Evolutionary conservation across 2,329 filamentous ascomycete species (phyloP).

Genomic region (Cercospora janseana): DNA sequence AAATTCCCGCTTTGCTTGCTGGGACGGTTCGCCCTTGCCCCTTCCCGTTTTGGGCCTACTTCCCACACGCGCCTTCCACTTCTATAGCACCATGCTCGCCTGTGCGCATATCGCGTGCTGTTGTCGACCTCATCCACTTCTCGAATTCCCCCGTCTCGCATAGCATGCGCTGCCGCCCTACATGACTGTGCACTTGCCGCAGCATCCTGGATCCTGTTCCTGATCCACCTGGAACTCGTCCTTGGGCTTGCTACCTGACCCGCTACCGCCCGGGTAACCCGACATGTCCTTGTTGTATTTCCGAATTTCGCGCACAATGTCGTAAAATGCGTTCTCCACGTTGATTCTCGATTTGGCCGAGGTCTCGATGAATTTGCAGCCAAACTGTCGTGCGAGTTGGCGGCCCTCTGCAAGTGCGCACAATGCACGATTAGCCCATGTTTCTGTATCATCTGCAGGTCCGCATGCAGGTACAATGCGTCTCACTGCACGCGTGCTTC

Average conservation of each 20-base stretch:
- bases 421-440: conserved; percentile 15
- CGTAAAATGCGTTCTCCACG: conserved; percentile 97
- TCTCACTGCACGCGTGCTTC: conserved; percentile 19
- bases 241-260: conserved; percentile 42
- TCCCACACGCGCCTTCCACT: background rate
- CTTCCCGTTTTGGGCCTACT: background rate
- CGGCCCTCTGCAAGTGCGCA: conserved; percentile 69
- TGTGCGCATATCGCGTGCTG: conserved; percentile 1
- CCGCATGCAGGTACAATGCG: conserved; percentile 9
- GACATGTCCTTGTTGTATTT: conserved; percentile 99
- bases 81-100: background rate
- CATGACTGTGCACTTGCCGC: conserved; percentile 84
- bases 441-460: background rate
- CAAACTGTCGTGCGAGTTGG: conserved; percentile 78
- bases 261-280: conserved; percentile 66
- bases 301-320: conserved; percentile 95
- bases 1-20: no score
- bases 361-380: conserved; percentile 98
- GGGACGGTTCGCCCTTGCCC: background rate
- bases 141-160: conserved; percentile 8
- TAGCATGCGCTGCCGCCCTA: conserved; percentile 47
- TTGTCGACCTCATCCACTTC: conserved; percentile 1
- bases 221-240: conserved; percentile 68
- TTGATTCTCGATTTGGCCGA: conserved; percentile 98
- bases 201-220: conserved; percentile 69